Percentiles rank a stretch among this genome's conserved stretches.
phyloP scores from a whole-genome alignment of 2,329 filamentous ascomycete genomes.

The Annulohypoxylon truncatum region DNA sequence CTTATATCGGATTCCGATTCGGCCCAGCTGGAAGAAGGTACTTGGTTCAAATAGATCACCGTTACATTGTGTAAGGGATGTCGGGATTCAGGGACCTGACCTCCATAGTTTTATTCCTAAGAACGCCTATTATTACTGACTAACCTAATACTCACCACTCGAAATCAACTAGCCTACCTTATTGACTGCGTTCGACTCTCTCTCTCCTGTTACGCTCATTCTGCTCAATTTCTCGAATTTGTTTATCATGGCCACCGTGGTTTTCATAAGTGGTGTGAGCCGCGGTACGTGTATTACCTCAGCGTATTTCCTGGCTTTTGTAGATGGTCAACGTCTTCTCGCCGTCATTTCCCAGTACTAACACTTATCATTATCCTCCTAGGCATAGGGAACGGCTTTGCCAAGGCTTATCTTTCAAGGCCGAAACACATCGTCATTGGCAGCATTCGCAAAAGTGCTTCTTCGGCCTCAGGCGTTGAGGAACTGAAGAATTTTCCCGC shows the following conservation, averaged over 20 bases:
- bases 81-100: neutral
- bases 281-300: slow-evolving; percentile 16
- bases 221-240: slow-evolving; percentile 11
- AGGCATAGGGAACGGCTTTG: slow-evolving; percentile 52
- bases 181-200: neutral
- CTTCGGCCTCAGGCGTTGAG: slow-evolving; percentile 38
- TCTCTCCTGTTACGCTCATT: slow-evolving; percentile 5
- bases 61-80: neutral
- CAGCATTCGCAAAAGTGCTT: slow-evolving; percentile 50
- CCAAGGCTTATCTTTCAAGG: slow-evolving; percentile 49
- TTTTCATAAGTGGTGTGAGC: slow-evolving; percentile 27
- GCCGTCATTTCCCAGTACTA: slow-evolving; percentile 7
- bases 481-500: slow-evolving; percentile 45
- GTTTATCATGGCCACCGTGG: slow-evolving; percentile 20
- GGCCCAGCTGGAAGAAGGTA: no score
- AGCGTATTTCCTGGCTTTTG: neutral
- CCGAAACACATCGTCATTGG: slow-evolving; percentile 55
- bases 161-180: neutral
- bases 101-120: neutral
- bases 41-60: no score
- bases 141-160: no score
- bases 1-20: no score
- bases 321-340: slow-evolving; percentile 2
- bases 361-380: slow-evolving; percentile 7
- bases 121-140: neutral